Base-by-base conservation (phyloP, 768 basidiomycete genomes). In the Tubosaeta sp. region DNA sequence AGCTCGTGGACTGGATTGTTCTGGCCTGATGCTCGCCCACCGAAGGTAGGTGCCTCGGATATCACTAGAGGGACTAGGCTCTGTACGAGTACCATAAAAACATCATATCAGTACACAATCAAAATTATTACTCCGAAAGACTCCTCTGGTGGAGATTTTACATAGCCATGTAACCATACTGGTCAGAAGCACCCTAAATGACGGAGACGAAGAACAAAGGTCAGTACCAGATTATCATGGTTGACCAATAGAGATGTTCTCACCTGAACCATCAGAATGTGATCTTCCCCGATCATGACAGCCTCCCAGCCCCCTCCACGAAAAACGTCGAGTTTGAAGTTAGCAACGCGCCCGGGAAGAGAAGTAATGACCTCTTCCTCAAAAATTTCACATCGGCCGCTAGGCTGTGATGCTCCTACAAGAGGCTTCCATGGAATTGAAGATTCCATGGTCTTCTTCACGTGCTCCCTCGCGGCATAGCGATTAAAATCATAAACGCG, bases 271-370 rank as follows among this genome's bases (percentile, higher is more conserved):
- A 69, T 57, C 2, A 74, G 42, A 22, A 73, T 59, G 17, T 65
- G 64, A 46, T 74, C 62, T 52, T 74, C 72, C 5, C 68, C 62
- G 12, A 73, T 59, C 73, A 73, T 73, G 25, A 59, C 60, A 34
- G 67, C 63, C 5, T 63, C 62, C 66, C 68, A 70, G 10, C 58
- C 59, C 7, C 56, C 37, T 16, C 43, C n/a, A 8, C 58, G 53
- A 27, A 35, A 49, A 27, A 43, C 41, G 5, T 52, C 27, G 39
- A 67, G 59, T 4, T 46, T 33, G 42, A 67, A 3, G 37, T 25
- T 47, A 27, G 48, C 50, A 16, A 64, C 68, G 50, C 59, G 65
- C 17, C 67, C 66, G n/a, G 69, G 70, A 13, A 69, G 51, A 33
- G 35, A 48, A 13, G 70, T 72, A 4, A 22, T 26, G 14, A 72